phyloP scores from a whole-genome alignment of 352 stramenopile species.

The Phytophthora lateralis region DNA sequence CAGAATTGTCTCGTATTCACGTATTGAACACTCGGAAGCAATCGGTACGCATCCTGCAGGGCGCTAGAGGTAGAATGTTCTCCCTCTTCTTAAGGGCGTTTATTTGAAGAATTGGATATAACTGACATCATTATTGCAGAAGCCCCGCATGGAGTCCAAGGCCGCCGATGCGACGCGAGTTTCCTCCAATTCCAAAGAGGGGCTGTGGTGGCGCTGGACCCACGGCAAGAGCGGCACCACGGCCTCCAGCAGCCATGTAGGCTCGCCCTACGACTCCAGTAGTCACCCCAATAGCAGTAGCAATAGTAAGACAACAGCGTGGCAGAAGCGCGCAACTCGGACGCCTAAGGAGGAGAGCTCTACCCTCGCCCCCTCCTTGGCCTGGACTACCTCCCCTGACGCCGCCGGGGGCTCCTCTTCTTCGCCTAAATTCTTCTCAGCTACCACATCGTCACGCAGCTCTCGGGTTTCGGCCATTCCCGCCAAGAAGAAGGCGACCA shows the following conservation, averaged over 20 bases:
- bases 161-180: conserved; percentile 25
- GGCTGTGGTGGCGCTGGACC: conserved; percentile 77
- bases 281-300: conserved; percentile 36
- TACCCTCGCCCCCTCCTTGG: not conserved
- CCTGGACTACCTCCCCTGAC: conserved; percentile 25
- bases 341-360: conserved; percentile 20
- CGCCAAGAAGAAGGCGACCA: conserved; percentile 35
- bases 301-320: conserved; percentile 35
- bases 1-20: conserved; percentile 9
- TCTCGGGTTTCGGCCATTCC: not conserved
- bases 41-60: conserved; percentile 9
- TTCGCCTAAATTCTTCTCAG: conserved; percentile 37
- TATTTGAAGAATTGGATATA: conserved; percentile 4
- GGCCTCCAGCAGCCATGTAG: conserved; percentile 26
- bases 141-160: conserved; percentile 41
- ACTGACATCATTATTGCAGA: conserved; percentile 16
- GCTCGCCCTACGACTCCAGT: conserved; percentile 19
- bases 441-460: conserved; percentile 12
- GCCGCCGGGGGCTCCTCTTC: conserved; percentile 6
- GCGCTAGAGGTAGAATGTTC: not conserved
- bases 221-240: conserved; percentile 70
- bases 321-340: conserved; percentile 52
- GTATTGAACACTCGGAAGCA: conserved; percentile 10
- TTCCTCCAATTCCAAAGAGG: conserved; percentile 35
- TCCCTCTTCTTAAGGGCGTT: not conserved